These are phyloP conservation scores for Iberis pinnata DNA, from an alignment of 345 rosid genomes.

Conservation along the genomic window DNA sequence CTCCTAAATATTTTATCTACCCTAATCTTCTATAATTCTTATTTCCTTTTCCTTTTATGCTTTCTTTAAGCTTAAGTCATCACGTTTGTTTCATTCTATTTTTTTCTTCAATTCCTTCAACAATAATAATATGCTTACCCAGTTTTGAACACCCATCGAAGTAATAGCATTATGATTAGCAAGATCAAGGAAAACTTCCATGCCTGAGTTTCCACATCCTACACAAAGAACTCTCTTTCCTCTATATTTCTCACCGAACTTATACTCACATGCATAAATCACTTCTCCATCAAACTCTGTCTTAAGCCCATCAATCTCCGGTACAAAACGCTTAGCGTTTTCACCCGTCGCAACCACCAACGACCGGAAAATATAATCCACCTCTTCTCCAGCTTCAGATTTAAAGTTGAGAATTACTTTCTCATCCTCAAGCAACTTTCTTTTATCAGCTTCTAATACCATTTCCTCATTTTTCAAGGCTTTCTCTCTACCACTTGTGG, in stretches of 20 bases:
- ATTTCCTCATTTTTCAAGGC: too few relatives aligned
- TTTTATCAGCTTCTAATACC: too few relatives aligned
- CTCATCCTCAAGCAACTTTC: too few relatives aligned
- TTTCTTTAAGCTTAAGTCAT: too few relatives aligned
- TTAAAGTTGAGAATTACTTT: too few relatives aligned
- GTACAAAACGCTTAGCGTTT: conserved; percentile 66
- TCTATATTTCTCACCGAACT: conserved; percentile 58
- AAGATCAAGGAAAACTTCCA: conserved; percentile 92
- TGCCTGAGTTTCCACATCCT: conserved; percentile 94
- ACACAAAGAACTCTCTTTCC: conserved; percentile 77
- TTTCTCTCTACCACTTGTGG: too few relatives aligned
- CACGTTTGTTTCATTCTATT: too few relatives aligned
- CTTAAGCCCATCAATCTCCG: conserved; percentile 59
- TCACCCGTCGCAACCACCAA: conserved; percentile 96
- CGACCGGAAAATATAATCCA: conserved; percentile 82
- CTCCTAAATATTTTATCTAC: too few relatives aligned
- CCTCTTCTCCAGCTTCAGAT: conserved; percentile 41
- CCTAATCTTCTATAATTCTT: too few relatives aligned
- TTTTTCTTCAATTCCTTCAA: too few relatives aligned
- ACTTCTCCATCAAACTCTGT: conserved; percentile 62
- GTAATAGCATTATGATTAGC: conserved; percentile 63
- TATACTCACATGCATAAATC: conserved; percentile 57
- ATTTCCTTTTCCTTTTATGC: too few relatives aligned
- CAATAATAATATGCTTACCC: too few relatives aligned
- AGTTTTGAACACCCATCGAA: conserved; percentile 72